phyloP scores from a whole-genome alignment of 805 yeast species.

The Starmerella sp. region DNA sequence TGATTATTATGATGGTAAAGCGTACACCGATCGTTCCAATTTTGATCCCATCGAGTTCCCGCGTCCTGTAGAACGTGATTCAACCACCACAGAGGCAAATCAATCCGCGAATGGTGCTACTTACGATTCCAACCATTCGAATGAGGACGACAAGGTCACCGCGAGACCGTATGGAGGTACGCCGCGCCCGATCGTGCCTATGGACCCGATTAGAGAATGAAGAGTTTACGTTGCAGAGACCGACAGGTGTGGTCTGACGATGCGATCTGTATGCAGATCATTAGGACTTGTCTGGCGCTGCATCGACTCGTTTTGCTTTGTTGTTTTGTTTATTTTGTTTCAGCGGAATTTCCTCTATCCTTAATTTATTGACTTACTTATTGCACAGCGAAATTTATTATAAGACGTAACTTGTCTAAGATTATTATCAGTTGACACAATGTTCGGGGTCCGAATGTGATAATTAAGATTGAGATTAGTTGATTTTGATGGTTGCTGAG shows the following conservation, averaged over 20 bases:
- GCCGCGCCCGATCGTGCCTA: not conserved
- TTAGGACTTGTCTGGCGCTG: too few relatives aligned
- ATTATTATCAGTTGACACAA: too few relatives aligned
- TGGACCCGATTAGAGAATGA: not conserved
- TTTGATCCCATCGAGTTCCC: not conserved
- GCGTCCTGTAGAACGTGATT: too few relatives aligned
- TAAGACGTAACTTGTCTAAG: too few relatives aligned
- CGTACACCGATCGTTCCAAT: not conserved
- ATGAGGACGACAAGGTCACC: not conserved
- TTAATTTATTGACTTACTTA: not conserved
- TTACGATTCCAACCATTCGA: too few relatives aligned
- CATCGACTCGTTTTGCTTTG: not conserved
- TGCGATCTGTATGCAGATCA: too few relatives aligned
- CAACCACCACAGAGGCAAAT: too few relatives aligned
- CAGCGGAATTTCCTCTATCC: not conserved
- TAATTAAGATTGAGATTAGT: not conserved
- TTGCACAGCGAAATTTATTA: too few relatives aligned
- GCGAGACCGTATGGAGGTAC: not conserved
- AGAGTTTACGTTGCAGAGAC: too few relatives aligned
- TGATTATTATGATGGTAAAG: not conserved
- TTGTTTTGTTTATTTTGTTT: not conserved
- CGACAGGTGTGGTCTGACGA: too few relatives aligned
- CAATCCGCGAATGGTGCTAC: too few relatives aligned
- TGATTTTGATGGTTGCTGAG: not conserved
- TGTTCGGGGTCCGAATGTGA: too few relatives aligned